These are phyloP conservation scores for Candida sanyiensis DNA, from an alignment of 805 yeast species.

Conservation along the genomic window DNA sequence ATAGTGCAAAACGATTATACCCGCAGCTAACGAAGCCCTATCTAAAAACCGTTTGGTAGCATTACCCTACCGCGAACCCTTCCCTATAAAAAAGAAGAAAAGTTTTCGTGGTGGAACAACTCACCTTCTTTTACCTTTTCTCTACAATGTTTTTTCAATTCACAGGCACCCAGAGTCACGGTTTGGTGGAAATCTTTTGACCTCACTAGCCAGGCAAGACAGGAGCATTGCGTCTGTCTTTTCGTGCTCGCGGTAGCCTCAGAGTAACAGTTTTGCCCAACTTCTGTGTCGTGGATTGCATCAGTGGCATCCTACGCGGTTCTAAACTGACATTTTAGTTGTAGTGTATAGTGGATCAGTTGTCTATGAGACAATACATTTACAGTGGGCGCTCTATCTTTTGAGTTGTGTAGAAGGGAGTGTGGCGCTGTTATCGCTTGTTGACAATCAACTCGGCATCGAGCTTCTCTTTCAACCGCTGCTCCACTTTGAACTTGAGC, in stretches of 20 bases:
- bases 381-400: not conserved
- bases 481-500: constrained; percentile 50
- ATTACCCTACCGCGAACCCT: not conserved
- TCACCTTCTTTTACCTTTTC: constrained; percentile 3
- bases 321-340: constrained; percentile 54
- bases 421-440: no score
- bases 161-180: constrained; percentile 74
- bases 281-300: constrained; percentile 36
- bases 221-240: constrained; percentile 20
- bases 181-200: constrained; percentile 27
- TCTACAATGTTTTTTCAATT: constrained; percentile 26
- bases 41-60: not conserved
- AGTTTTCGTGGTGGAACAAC: constrained; percentile 3
- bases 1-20: not conserved
- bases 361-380: constrained; percentile 2
- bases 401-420: no score
- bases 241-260: constrained; percentile 96
- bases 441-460: constrained; percentile 1
- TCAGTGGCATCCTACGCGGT: constrained; percentile 58
- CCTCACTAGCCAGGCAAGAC: constrained; percentile 29
- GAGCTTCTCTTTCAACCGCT: constrained; percentile 9
- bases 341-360: not conserved
- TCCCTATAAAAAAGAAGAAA: constrained; percentile 12
- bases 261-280: constrained; percentile 57
- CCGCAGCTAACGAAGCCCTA: not conserved